These are phyloP conservation scores for Ogataea paraovalis DNA, from an alignment of 805 yeast genomes.

Conservation along the genomic window DNA sequence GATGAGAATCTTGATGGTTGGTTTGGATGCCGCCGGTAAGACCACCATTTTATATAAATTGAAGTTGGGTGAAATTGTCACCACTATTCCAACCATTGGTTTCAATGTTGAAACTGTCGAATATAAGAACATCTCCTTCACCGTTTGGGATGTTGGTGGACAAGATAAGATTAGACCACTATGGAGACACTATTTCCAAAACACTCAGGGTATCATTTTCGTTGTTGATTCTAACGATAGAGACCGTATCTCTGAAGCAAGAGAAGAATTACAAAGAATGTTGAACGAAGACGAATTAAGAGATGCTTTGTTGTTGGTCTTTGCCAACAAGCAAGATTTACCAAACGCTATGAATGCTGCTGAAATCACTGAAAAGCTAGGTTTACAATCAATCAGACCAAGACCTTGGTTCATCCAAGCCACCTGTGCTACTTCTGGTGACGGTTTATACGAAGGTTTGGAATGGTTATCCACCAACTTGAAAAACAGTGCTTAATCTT, in stretches of 20 bases:
- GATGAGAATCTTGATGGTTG: conserved; percentile 98
- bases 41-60: conserved; percentile 93
- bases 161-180: conserved; percentile 98
- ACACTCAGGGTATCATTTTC: conserved; percentile 97
- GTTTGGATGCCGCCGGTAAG: conserved; percentile 98
- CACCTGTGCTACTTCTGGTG: conserved; percentile 98
- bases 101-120: conserved; percentile 97
- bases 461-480: conserved; percentile 94
- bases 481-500: conserved; percentile 52
- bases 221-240: conserved; percentile 98
- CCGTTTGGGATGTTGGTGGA: conserved; percentile 99
- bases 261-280: conserved; percentile 98
- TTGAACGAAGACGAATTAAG: conserved; percentile 97
- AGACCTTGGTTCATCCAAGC: conserved; percentile 99
- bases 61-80: conserved; percentile 92
- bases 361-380: conserved; percentile 95
- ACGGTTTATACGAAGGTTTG: conserved; percentile 95
- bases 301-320: conserved; percentile 90
- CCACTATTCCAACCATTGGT: conserved; percentile 95
- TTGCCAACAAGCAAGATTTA: conserved; percentile 98
- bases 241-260: conserved; percentile 96
- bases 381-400: conserved; percentile 94
- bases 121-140: conserved; percentile 93
- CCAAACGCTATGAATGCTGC: conserved; percentile 99
- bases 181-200: conserved; percentile 99